phyloP scores from a whole-genome alignment of 1,284 basidiomycete species.

The Rhodotorula sp. region DNA sequence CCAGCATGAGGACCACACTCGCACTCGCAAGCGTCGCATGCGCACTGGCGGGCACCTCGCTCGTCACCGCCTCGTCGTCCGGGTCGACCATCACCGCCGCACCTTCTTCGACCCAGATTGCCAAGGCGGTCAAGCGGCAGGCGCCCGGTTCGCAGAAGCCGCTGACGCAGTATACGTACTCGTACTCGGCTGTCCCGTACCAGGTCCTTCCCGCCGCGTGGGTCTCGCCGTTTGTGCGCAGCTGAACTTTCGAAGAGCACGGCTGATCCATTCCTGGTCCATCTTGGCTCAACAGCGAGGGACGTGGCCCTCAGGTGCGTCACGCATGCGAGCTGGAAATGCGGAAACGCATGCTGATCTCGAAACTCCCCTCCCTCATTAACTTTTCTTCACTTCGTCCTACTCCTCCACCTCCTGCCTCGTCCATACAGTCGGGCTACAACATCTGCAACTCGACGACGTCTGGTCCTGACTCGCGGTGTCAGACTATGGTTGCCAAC shows the following conservation, averaged over 20 bases:
- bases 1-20: no score
- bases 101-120: constrained; percentile 13
- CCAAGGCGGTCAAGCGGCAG: constrained; percentile 7
- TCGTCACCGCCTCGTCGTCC: constrained; percentile 9
- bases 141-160: constrained; percentile 7
- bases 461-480: constrained; percentile 59
- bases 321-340: accelerated
- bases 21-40: no score
- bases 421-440: constrained; percentile 49
- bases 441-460: constrained; percentile 71
- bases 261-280: no score
- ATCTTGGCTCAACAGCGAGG: not conserved
- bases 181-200: constrained; percentile 2
- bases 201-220: not conserved
- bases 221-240: no score
- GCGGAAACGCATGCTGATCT: not conserved
- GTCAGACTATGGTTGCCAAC: constrained; percentile 58
- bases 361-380: no score
- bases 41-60: not conserved
- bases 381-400: not conserved
- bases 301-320: constrained; percentile 5
- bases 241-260: not conserved
- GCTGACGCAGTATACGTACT: constrained; percentile 29
- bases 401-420: not conserved
- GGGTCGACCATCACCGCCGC: constrained; percentile 23